Percentiles rank a stretch among this genome's conserved stretches.
phyloP scores from a whole-genome alignment of 2,329 filamentous ascomycete species.

The Sporothrix brasiliensis region DNA sequence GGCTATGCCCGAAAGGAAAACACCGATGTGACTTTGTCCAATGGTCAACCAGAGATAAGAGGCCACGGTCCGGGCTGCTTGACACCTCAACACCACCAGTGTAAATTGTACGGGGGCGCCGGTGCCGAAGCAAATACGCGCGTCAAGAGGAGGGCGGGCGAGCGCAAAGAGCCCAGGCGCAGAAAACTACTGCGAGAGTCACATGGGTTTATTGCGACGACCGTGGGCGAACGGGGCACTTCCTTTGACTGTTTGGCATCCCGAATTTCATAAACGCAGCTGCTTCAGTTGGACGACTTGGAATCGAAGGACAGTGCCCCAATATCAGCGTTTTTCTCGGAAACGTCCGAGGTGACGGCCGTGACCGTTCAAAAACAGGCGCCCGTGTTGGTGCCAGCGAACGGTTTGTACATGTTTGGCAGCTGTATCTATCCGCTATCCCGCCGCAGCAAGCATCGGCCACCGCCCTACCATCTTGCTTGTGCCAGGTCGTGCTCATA shows the following conservation, averaged over 20 bases:
- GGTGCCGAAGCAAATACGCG: background rate
- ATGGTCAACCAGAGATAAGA: slow-evolving; percentile 19
- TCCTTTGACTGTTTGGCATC: no score
- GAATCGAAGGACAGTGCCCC: no score
- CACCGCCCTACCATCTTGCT: background rate
- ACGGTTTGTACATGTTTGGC: slow-evolving; percentile 6
- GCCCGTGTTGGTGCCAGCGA: background rate
- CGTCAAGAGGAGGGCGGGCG: background rate
- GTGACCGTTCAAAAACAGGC: no score
- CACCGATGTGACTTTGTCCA: slow-evolving; percentile 5
- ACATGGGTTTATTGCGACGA: no score
- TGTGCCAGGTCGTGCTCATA: no score
- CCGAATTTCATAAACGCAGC: no score
- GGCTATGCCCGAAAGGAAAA: background rate
- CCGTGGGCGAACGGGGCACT: no score
- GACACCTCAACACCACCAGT: background rate
- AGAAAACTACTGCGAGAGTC: background rate
- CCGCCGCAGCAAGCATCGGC: background rate
- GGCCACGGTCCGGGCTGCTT: background rate
- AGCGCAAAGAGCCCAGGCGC: slow-evolving; percentile 11
- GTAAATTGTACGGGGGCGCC: background rate
- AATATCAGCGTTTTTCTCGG: no score
- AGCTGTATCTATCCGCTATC: slow-evolving; percentile 1
- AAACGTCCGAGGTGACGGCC: no score
- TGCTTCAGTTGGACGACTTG: no score